phyloP scores from a whole-genome alignment of 2,329 filamentous ascomycete species.

The Xylariaceae sp. region DNA sequence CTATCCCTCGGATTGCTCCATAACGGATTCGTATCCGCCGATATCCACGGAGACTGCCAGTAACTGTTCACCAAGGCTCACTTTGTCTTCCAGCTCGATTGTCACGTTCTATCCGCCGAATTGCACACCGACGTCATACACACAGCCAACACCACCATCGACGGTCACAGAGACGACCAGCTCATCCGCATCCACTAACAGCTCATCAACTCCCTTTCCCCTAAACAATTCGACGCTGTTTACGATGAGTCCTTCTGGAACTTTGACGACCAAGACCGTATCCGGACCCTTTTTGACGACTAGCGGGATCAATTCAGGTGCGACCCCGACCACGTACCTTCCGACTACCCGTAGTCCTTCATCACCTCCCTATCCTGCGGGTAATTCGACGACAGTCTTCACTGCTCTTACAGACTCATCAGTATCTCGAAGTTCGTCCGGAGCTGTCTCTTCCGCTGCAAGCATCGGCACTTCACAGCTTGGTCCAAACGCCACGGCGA shows the following conservation, averaged over 20 bases:
- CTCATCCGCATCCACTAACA: neutral
- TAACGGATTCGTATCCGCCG: neutral
- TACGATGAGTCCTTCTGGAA: neutral
- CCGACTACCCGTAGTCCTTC: too few relatives aligned
- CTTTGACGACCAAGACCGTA: neutral
- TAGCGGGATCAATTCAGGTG: too few relatives aligned
- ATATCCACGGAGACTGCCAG: neutral
- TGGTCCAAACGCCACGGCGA: too few relatives aligned
- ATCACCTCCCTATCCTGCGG: too few relatives aligned
- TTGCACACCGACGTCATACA: neutral
- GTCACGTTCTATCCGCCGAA: neutral
- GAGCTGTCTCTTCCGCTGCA: too few relatives aligned
- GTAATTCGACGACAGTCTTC: too few relatives aligned
- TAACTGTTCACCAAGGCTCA: neutral
- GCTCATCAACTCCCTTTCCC: slow-evolving; percentile 2
- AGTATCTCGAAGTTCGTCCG: too few relatives aligned
- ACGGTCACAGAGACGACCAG: neutral
- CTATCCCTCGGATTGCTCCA: neutral
- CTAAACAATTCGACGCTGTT: slow-evolving; percentile 5
- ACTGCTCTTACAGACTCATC: too few relatives aligned
- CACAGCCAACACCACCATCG: slow-evolving; percentile 5
- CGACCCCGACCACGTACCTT: too few relatives aligned
- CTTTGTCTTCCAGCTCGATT: neutral
- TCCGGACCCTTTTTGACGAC: too few relatives aligned
- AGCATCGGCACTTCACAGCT: too few relatives aligned